Conservation (phyloP, 2,329 filamentous ascomycete genomes). For the Xylaria digitata region DNA sequence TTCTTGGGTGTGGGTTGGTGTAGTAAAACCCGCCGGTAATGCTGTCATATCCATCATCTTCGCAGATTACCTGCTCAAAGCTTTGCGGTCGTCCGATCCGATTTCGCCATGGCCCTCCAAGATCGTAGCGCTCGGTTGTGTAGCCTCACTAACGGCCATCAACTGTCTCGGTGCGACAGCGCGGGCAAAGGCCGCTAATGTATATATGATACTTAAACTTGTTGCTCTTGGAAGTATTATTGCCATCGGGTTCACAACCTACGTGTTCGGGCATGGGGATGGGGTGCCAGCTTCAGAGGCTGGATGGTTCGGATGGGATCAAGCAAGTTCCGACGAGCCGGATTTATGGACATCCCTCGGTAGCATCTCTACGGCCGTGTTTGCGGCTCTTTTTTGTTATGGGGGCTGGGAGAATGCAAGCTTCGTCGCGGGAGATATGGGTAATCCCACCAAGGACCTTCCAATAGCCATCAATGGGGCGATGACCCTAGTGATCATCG, state of each 20-base stretch:
- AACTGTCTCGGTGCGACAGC: conserved; percentile 57
- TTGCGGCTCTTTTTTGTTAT: conserved; percentile 57
- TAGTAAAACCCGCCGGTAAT: conserved; percentile 58
- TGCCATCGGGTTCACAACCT: conserved; percentile 41
- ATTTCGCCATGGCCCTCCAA: conserved; percentile 49
- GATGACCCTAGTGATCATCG: conserved; percentile 56
- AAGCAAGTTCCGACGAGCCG: conserved; percentile 31
- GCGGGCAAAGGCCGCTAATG: conserved; percentile 54
- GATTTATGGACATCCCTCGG: conserved; percentile 54
- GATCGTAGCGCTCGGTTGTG: conserved; percentile 52
- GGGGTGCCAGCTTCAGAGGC: conserved; percentile 51
- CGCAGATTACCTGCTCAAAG: conserved; percentile 54
- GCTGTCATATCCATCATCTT: conserved; percentile 59
- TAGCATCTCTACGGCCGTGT: conserved; percentile 55
- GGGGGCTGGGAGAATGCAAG: conserved; percentile 58
- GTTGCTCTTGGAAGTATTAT: conserved; percentile 43
- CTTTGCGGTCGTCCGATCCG: conserved; percentile 46
- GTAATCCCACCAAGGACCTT: conserved; percentile 46
- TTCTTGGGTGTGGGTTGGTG: conserved; percentile 58
- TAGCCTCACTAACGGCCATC: conserved; percentile 54
- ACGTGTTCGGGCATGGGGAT: conserved; percentile 52
- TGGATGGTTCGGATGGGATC: conserved; percentile 47
- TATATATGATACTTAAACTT: conserved; percentile 54
- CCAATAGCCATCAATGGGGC: conserved; percentile 56
- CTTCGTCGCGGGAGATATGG: conserved; percentile 49